phyloP scores from a whole-genome alignment of 2,329 filamentous ascomycete genomes.

The Hysterium pulicare region DNA sequence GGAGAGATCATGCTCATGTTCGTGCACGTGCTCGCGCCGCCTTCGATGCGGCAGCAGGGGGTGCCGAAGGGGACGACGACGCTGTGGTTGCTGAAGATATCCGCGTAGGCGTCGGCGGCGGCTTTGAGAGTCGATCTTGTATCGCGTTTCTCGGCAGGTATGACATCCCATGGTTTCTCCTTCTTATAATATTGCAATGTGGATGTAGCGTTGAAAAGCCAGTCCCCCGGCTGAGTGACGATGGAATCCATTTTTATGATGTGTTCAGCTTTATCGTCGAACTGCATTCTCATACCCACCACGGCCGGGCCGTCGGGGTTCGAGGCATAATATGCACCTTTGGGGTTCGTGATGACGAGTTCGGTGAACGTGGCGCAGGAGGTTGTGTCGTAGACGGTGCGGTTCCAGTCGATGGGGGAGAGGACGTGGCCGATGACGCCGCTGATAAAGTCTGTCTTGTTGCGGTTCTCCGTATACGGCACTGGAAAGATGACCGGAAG shows the following conservation, averaged over 20 bases:
- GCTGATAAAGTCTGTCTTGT: too few relatives aligned
- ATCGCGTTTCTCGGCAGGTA: not conserved
- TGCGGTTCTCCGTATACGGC: too few relatives aligned
- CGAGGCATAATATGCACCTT: too few relatives aligned
- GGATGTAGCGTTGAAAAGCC: conserved; percentile 1
- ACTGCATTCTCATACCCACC: too few relatives aligned
- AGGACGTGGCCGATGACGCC: too few relatives aligned
- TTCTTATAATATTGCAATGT: not conserved
- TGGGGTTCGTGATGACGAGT: not conserved
- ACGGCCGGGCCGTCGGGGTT: too few relatives aligned
- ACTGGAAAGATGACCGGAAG: too few relatives aligned
- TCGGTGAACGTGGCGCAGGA: conserved; percentile 1
- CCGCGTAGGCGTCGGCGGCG: conserved; percentile 2
- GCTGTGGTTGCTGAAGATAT: conserved; percentile 1
- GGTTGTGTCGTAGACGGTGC: not conserved
- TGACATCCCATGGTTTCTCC: conserved; percentile 2
- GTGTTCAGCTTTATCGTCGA: not conserved
- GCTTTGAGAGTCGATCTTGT: not conserved
- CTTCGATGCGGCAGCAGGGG: conserved; percentile 1
- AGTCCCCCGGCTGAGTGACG: conserved; percentile 3
- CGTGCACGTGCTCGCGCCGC: conserved; percentile 1
- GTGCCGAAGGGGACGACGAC: not conserved
- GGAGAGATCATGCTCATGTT: not conserved
- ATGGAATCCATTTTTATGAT: conserved; percentile 1
- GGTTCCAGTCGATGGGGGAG: conserved; percentile 4